phyloP scores from a whole-genome alignment of 768 basidiomycete species.

The Agrocybe pediades region DNA sequence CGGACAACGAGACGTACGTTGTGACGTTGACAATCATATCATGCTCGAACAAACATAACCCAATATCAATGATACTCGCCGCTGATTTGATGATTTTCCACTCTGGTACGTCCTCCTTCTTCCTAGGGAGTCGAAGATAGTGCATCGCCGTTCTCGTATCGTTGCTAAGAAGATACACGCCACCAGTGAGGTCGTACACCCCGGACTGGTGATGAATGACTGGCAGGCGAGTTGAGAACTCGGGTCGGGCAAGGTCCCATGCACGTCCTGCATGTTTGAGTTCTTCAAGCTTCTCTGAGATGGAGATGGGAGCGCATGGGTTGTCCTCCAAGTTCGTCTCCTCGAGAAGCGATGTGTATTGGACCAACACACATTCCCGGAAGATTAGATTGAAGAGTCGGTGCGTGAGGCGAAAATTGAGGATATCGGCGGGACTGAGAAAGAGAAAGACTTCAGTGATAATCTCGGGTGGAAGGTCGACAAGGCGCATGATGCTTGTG shows the following conservation, averaged over 20 bases:
- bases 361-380: constrained; percentile 27
- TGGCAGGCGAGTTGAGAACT: constrained; percentile 25
- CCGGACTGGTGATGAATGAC: constrained; percentile 32
- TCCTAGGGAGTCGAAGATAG: constrained; percentile 34
- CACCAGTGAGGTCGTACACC: constrained; percentile 45
- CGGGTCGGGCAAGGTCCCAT: constrained; percentile 28
- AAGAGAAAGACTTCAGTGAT: constrained; percentile 17
- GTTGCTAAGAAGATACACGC: constrained; percentile 41
- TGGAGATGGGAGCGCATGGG: constrained; percentile 18
- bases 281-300: constrained; percentile 26
- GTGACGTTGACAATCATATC: constrained; percentile 45
- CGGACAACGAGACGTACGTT: constrained; percentile 27
- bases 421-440: constrained; percentile 33
- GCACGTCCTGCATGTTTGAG: constrained; percentile 28
- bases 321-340: constrained; percentile 31
- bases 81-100: constrained; percentile 33
- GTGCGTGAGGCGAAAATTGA: constrained; percentile 23
- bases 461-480: constrained; percentile 10
- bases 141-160: constrained; percentile 25
- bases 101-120: constrained; percentile 19
- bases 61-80: constrained; percentile 41
- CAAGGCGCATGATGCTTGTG: background rate
- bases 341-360: constrained; percentile 31
- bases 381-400: constrained; percentile 26
- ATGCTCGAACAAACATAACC: constrained; percentile 43